Percentiles rank a stretch among this genome's conserved stretches.
phyloP scores from a whole-genome alignment of 495 filamentous ascomycete genomes.

The Neurospora pannonica region DNA sequence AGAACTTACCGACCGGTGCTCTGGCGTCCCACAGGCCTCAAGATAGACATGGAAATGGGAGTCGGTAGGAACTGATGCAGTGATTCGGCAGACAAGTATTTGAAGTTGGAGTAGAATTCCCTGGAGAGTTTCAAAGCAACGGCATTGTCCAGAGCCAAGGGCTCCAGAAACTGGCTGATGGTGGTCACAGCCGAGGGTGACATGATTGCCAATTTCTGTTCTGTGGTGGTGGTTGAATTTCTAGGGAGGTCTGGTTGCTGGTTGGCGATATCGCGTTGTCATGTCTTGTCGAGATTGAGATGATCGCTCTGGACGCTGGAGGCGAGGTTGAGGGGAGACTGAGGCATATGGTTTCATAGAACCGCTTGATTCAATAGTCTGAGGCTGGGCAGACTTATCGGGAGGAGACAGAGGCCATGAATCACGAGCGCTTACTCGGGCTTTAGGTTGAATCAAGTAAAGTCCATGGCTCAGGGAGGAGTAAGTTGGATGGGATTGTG shows the following conservation, averaged over 20 bases:
- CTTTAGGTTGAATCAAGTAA: not conserved
- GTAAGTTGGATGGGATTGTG: not conserved
- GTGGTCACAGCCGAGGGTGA: slow-evolving; percentile 19
- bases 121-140: slow-evolving; percentile 51
- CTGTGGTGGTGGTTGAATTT: not conserved
- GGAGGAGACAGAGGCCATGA: not conserved
- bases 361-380: not conserved
- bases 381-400: not conserved
- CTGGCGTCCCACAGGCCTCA: slow-evolving; percentile 47
- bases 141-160: slow-evolving; percentile 32
- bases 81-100: slow-evolving; percentile 53
- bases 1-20: slow-evolving; percentile 48
- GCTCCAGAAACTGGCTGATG: slow-evolving; percentile 28
- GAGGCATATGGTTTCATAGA: not conserved
- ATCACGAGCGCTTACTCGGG: not conserved
- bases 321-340: not conserved
- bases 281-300: not conserved
- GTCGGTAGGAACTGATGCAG: slow-evolving; percentile 68
- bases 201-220: slow-evolving; percentile 10
- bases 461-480: not conserved
- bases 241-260: not conserved
- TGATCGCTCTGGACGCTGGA: not conserved
- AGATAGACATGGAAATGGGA: slow-evolving; percentile 55
- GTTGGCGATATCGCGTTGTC: not conserved
- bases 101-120: slow-evolving; percentile 52